phyloP scores from a whole-genome alignment of 2,329 filamentous ascomycete species.

The Calonectria hongkongensis region DNA sequence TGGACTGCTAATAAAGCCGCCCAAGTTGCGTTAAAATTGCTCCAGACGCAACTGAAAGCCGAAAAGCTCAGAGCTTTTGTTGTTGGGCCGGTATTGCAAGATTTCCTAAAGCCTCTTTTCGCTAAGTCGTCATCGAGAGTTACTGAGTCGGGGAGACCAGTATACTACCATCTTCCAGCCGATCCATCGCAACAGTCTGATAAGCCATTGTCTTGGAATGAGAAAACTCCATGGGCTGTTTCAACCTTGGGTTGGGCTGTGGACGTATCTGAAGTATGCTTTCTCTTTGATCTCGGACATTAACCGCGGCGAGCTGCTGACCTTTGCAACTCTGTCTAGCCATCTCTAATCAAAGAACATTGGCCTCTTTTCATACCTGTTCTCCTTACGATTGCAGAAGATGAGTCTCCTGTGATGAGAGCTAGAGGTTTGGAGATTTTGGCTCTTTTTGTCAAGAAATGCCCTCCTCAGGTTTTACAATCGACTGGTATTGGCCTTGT shows the following conservation, averaged over 20 bases:
- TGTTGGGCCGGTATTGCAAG: conserved; percentile 74
- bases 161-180: conserved; percentile 46
- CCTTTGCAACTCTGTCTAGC: conserved; percentile 53
- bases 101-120: conserved; percentile 81
- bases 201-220: conserved; percentile 52
- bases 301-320: conserved; percentile 17
- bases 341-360: conserved; percentile 67
- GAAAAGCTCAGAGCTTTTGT: conserved; percentile 62
- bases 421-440: conserved; percentile 74
- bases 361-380: conserved; percentile 84
- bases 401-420: conserved; percentile 72
- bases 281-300: not conserved
- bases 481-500: conserved; percentile 80
- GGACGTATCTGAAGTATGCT: conserved; percentile 67
- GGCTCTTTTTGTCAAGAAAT: conserved; percentile 71
- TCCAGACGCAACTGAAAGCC: conserved; percentile 54
- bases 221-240: conserved; percentile 45
- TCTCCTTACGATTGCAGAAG: conserved; percentile 81
- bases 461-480: conserved; percentile 71
- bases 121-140: conserved; percentile 69
- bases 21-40: conserved; percentile 56
- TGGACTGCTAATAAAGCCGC: conserved; percentile 63
- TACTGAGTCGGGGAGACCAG: conserved; percentile 56
- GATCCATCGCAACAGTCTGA: conserved; percentile 21
- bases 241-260: conserved; percentile 73